Evolutionary conservation across 768 basidiomycete genomes (phyloP), one percentile per base, ranked within the genome.

Genomic region (Phlebiopsis gigantea): DNA sequence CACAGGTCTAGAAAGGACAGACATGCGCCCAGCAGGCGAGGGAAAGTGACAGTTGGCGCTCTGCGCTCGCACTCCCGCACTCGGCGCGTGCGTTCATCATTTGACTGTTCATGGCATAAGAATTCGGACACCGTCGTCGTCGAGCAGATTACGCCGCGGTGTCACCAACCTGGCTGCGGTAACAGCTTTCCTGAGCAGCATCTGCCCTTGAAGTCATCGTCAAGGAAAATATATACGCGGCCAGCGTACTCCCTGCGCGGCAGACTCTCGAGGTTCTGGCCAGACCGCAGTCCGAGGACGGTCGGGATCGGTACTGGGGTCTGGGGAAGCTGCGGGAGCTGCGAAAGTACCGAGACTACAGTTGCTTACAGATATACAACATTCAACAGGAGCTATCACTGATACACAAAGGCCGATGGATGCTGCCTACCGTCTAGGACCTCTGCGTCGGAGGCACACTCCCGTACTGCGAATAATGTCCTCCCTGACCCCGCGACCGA

Each of bases 11-110:
- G 47, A 21, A 14, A 29, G 47, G 26, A 2, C 2, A 2, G 47
- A 29, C 47, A 17, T 48, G 31, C 50, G 17, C 31, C 17, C 50
- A 24, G 21, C 48, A 31, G 26, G 48, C 48, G 6, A 19, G 29
- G 48, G 48, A 31, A 30, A 50, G 15, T 39, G 31, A 15, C 19
- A 51, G n/a, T 51, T 51, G 50, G 31, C 50, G 50, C 50, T 15
- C 22, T 29, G 17, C 47, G 47, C 47, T n/a, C 29, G 19, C 28
- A 29, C 47, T 30, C 47, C 47, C 26, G 34, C 12, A 17, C 8
- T 17, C 34, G 12, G 8, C 34, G 12, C 34, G 34, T 39, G 34
- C 34, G 34, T 39, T 9, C 34, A 39, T n/a, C n/a, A n/a, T n/a
- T n/a, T n/a, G n/a, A n/a, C n/a, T n/a, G n/a, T n/a, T n/a, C n/a